Base-by-base conservation (phyloP, 257 asterid species). In the Plantago major region DNA sequence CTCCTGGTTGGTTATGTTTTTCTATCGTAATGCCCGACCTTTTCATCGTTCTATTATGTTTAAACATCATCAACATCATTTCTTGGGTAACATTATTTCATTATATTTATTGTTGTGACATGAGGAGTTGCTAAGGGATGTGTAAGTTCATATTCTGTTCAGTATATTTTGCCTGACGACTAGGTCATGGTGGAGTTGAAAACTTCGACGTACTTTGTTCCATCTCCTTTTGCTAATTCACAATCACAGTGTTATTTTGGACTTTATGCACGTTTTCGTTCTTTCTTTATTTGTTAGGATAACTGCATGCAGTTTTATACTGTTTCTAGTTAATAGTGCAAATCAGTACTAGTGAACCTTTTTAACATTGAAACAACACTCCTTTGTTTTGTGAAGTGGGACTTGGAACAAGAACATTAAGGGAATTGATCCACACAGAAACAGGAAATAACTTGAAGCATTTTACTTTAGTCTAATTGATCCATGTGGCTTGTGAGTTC, bases 401-500 rank as follows among this genome's bases (percentile, higher is more conserved):
- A 69, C 55, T 69, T 68, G 47, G 58, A 61, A 38, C 16, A 71
- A 46, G 62, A 16, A 43, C 26, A 22, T 44, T 60, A 61, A 66
- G 60, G 55, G 56, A 55, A 13, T 55, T 60, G 62, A 68, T 65
- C 26, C 60, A 44, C 70, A 30, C 3, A 46, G 33, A 46, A 51
- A 65, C 42, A 43, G 63, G 18, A 2, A 37, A 37, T 51, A 15
- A 55, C 33, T 15, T 10, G 65, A 59, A 51, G 52, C 43, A 64
- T 46, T 22, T 22, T 55, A 30, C 42, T 74, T 66, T 63, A 66
- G 50, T 18, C 53, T 15, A 64, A 49, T 46, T n/a, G 45, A 18
- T 70, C 68, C 80, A 69, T 79, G 79, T 74, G 89, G 13, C 26
- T 22, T 22, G 26, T 33, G 40, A 33, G 40, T 53, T 26, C 19